phyloP scores from a whole-genome alignment of 2,329 filamentous ascomycete species.

The Fusarium sororula region DNA sequence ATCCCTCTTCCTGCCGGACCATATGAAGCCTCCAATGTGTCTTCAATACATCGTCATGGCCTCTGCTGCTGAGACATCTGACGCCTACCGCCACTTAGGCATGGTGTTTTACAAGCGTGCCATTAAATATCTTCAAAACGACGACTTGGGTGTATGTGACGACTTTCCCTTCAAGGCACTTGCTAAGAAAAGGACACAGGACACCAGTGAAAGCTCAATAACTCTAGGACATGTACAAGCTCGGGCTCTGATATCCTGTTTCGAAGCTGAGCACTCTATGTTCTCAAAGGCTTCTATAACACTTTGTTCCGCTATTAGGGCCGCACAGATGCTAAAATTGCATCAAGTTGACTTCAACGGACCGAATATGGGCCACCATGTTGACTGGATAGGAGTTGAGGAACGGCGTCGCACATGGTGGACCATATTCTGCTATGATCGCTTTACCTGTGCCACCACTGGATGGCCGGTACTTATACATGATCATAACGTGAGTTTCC shows the following conservation, averaged over 20 bases:
- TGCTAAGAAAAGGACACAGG: not conserved
- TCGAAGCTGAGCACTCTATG: constrained; percentile 19
- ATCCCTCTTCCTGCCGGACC: not conserved
- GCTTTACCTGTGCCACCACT: constrained; percentile 16
- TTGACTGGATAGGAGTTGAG: constrained; percentile 7
- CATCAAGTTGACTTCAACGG: not conserved
- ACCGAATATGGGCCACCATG: rapidly evolving
- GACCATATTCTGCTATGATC: constrained; percentile 23
- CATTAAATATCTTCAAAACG: not conserved
- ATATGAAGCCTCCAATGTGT: constrained; percentile 14
- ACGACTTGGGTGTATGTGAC: not conserved
- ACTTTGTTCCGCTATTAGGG: constrained; percentile 1
- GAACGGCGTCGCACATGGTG: constrained; percentile 18
- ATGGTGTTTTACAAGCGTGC: not conserved
- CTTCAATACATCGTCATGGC: constrained; percentile 23
- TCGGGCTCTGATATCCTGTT: constrained; percentile 5
- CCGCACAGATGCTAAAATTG: constrained; percentile 2
- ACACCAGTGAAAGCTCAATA: not conserved
- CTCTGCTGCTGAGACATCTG: constrained; percentile 5
- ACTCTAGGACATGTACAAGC: constrained; percentile 6
- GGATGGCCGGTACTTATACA: constrained; percentile 16
- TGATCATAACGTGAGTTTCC: not conserved
- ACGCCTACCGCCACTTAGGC: not conserved
- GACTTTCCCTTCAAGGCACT: not conserved
- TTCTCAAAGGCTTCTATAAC: constrained; percentile 19